phyloP scores from a whole-genome alignment of 495 filamentous ascomycete species.

The Penicillium bovifimosum region DNA sequence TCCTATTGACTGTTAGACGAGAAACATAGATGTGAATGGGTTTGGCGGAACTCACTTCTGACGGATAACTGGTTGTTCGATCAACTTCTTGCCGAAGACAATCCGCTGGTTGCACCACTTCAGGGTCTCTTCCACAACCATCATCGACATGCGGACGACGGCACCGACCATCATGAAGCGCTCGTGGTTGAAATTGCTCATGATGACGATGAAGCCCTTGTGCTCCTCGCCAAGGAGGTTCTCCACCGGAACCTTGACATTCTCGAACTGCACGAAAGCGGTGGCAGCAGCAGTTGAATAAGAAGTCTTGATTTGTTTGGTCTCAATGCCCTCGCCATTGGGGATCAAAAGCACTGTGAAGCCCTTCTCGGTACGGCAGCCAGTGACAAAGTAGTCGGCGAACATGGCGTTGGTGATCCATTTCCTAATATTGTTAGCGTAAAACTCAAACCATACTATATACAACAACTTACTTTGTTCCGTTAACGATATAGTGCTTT shows the following conservation, averaged over 20 bases:
- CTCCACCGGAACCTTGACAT: conserved; percentile 76
- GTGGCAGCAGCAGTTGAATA: conserved; percentile 79
- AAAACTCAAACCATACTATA: neutral
- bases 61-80: conserved; percentile 80
- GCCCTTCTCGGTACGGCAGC: conserved; percentile 76
- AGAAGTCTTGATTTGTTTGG: conserved; percentile 76
- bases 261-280: conserved; percentile 76
- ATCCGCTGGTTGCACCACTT: conserved; percentile 87
- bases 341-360: conserved; percentile 73
- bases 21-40: neutral
- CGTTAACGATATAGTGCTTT: conserved; percentile 80
- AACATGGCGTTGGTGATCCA: conserved; percentile 92
- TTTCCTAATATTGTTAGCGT: conserved; percentile 42
- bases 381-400: conserved; percentile 77
- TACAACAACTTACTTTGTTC: conserved; percentile 56
- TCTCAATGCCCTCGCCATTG: conserved; percentile 64
- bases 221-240: conserved; percentile 79
- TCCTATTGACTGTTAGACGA: conserved; percentile 26
- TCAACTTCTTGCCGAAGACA: conserved; percentile 77
- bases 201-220: conserved; percentile 85
- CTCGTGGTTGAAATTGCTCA: conserved; percentile 83
- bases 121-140: conserved; percentile 76
- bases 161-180: conserved; percentile 65
- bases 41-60: conserved; percentile 51
- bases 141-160: conserved; percentile 58